Evolutionary conservation across 1,284 basidiomycete genomes (phyloP).

Genomic region (Sanguinoderma infundibulare): DNA sequence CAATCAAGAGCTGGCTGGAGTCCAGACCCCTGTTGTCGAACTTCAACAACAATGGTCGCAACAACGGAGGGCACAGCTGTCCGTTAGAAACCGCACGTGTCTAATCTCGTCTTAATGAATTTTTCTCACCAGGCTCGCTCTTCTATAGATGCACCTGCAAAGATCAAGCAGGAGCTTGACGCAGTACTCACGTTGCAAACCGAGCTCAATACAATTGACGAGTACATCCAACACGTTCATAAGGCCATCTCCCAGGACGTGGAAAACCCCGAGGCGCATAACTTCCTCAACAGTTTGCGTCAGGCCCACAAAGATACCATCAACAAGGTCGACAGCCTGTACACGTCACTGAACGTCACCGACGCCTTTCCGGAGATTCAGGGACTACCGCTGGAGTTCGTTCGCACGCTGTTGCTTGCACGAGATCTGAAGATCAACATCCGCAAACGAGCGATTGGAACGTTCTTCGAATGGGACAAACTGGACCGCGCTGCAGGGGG

Average conservation of each 20-base stretch:
- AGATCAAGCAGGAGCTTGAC: constrained; percentile 43
- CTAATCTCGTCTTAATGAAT: no score
- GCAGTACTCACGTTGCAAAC: constrained; percentile 39
- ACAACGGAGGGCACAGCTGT: no score
- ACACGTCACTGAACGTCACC: constrained; percentile 40
- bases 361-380: constrained; percentile 40
- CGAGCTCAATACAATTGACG: constrained; percentile 36
- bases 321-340: constrained; percentile 33
- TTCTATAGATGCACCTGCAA: constrained; percentile 40
- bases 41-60: no score
- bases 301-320: constrained; percentile 7
- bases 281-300: not conserved
- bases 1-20: no score
- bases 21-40: no score
- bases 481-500: constrained; percentile 40
- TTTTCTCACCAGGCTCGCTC: no score
- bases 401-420: constrained; percentile 36
- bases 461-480: constrained; percentile 45
- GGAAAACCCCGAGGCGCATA: constrained; percentile 13
- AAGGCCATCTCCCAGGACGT: constrained; percentile 19
- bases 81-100: no score
- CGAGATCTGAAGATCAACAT: constrained; percentile 45
- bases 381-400: no score
- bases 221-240: constrained; percentile 22
- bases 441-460: constrained; percentile 37